A percentile compares a stretch with the other conserved stretches of the same genome.
Conservation (phyloP, 169 alveolate genomes). For the Eimeria maxima region DNA sequence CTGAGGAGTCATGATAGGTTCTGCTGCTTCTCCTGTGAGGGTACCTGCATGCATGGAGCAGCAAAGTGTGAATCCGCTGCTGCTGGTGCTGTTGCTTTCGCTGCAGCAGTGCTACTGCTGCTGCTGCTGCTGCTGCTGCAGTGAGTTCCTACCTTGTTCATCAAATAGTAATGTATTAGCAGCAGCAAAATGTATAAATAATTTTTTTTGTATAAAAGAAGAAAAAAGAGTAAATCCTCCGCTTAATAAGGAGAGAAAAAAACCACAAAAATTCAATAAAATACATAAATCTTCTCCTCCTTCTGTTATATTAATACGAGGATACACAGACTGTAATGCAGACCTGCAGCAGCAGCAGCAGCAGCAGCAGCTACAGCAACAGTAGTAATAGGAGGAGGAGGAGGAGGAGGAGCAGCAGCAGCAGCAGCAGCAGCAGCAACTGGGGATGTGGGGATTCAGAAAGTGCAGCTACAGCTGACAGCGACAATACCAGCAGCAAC, state of each 20-base stretch:
- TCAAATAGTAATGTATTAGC: conserved; percentile 32
- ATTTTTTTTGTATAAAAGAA: not conserved
- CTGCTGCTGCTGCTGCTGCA: not conserved
- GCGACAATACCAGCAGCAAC: not conserved
- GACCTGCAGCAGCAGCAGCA: conserved; percentile 24
- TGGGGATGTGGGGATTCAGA: not conserved
- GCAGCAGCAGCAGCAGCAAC: too few species aligned
- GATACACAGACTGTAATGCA: not conserved
- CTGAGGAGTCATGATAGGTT: conserved; percentile 31
- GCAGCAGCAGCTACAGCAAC: not conserved
- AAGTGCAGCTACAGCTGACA: conserved; percentile 19
- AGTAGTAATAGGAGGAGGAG: too few species aligned
- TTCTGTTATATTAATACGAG: not conserved
- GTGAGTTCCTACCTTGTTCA: not conserved
- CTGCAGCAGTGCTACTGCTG: not conserved
- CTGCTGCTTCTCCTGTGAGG: conserved; percentile 34
- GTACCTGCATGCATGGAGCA: not conserved
- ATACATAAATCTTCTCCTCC: conserved; percentile 11
- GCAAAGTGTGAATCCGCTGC: not conserved
- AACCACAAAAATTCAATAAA: not conserved
- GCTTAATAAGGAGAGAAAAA: not conserved
- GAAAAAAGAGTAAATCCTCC: conserved; percentile 35
- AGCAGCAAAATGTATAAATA: not conserved
- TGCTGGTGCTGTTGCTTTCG: not conserved
- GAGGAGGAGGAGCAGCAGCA: too few species aligned